These are phyloP conservation scores for Margaritispora aquatica DNA, from an alignment of 495 filamentous ascomycete species.

Conservation along the genomic window DNA sequence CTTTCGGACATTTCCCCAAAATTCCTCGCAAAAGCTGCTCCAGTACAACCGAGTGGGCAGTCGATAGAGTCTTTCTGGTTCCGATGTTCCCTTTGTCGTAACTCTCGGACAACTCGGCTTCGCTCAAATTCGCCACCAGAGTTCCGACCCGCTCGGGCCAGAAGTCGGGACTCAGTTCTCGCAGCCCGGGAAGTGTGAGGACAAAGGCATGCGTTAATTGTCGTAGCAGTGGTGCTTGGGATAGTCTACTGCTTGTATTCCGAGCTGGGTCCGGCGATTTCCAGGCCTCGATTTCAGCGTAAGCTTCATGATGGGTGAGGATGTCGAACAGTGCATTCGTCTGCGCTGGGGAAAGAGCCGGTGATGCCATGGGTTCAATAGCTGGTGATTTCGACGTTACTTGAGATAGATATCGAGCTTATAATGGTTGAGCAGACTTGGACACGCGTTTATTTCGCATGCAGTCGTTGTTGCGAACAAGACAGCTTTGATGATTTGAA, in stretches of 20 bases:
- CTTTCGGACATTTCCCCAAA: slow-evolving; percentile 35
- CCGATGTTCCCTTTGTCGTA: slow-evolving; percentile 63
- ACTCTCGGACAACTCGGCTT: slow-evolving; percentile 57
- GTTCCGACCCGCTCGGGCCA: slow-evolving; percentile 46
- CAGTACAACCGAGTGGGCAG: slow-evolving; percentile 52
- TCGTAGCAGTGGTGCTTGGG: slow-evolving; percentile 51
- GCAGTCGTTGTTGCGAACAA: background rate
- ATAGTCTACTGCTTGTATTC: slow-evolving; percentile 18
- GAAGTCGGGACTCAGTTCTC: slow-evolving; percentile 48
- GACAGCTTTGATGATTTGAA: background rate
- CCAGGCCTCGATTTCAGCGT: slow-evolving; percentile 54
- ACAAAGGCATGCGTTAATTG: slow-evolving; percentile 49
- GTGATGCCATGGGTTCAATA: background rate
- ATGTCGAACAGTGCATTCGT: slow-evolving; percentile 58
- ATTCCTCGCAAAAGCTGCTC: slow-evolving; percentile 53
- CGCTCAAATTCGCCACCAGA: slow-evolving; percentile 42
- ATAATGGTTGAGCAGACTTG: background rate
- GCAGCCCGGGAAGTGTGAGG: slow-evolving; percentile 49
- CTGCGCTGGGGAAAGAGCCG: slow-evolving; percentile 32
- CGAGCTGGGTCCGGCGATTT: slow-evolving; percentile 2
- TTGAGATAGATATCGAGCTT: background rate
- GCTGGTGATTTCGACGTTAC: background rate
- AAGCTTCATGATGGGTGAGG: slow-evolving; percentile 58
- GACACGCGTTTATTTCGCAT: background rate
- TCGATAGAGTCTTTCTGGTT: slow-evolving; percentile 57